These are phyloP conservation scores for Collybiopsis confluens DNA, from an alignment of 768 basidiomycete genomes.

Conservation along the genomic window DNA sequence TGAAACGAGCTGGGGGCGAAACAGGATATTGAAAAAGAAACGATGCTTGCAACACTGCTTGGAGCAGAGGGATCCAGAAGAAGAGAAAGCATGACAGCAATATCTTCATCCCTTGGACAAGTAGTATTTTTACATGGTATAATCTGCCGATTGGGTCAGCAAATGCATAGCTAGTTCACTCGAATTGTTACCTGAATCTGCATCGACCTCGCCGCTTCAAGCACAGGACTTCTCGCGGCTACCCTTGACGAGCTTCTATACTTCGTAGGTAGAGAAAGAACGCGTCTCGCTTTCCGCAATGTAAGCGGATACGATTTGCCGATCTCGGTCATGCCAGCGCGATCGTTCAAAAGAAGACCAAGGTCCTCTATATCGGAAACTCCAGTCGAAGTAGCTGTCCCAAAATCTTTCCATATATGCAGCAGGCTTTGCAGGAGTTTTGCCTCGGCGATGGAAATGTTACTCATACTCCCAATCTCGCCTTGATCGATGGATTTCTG, in stretches of 20 bases:
- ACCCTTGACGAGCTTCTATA: slow-evolving; percentile 8
- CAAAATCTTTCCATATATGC: slow-evolving; percentile 17
- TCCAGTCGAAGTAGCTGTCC: slow-evolving; percentile 1
- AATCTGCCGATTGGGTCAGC: slow-evolving; percentile 22
- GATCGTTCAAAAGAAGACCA: slow-evolving; percentile 28
- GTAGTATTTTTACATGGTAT: slow-evolving; percentile 40
- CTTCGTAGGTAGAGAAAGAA: slow-evolving; percentile 32
- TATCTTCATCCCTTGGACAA: slow-evolving; percentile 40
- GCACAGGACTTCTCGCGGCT: slow-evolving; percentile 26
- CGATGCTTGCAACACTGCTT: slow-evolving; percentile 21
- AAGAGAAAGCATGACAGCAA: slow-evolving; percentile 40
- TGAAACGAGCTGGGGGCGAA: slow-evolving; percentile 20
- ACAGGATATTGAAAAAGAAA: slow-evolving; percentile 32
- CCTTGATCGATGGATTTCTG: slow-evolving; percentile 29
- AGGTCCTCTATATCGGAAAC: slow-evolving; percentile 48
- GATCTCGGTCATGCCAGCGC: slow-evolving; percentile 23
- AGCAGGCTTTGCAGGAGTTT: slow-evolving; percentile 34
- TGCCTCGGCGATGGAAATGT: slow-evolving; percentile 44
- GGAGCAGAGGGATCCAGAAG: slow-evolving; percentile 34
- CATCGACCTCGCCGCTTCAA: slow-evolving; percentile 34
- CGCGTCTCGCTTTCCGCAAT: slow-evolving; percentile 33
- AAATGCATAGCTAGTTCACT: background rate
- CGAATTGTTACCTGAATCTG: slow-evolving; percentile 25
- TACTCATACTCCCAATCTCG: slow-evolving; percentile 40
- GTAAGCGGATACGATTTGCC: slow-evolving; percentile 29